Percentiles rank a stretch among this genome's conserved stretches.
phyloP scores from a whole-genome alignment of 75 land plant genomes.

The Picea sitchensis region DNA sequence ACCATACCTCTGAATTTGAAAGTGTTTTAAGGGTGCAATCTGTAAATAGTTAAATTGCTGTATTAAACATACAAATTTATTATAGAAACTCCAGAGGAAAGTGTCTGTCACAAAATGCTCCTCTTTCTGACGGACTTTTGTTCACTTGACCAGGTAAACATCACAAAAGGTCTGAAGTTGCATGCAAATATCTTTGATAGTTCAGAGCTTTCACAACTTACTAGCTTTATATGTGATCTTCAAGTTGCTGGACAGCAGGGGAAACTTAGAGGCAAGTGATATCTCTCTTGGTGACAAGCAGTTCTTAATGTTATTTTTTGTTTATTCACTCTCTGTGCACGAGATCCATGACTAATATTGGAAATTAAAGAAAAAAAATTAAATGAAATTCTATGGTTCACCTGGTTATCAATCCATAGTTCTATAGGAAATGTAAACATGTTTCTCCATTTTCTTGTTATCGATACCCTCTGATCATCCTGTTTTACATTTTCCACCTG shows the following conservation, averaged over 20 bases:
- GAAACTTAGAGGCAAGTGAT: conserved; percentile 54
- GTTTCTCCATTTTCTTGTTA: no score
- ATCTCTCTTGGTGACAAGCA: neutral
- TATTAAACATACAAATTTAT: neutral
- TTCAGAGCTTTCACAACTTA: conserved; percentile 37
- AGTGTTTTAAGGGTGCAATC: neutral
- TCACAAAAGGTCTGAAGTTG: conserved; percentile 64
- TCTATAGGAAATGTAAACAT: no score
- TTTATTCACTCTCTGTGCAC: no score
- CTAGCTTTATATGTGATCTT: conserved; percentile 48
- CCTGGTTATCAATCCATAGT: no score
- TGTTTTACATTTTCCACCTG: no score
- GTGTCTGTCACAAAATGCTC: neutral
- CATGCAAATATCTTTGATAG: conserved; percentile 50
- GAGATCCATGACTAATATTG: no score
- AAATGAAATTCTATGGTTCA: no score
- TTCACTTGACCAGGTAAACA: conserved; percentile 43
- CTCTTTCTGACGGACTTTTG: neutral
- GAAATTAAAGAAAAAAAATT: no score
- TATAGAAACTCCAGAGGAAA: no score
- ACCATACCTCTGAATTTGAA: neutral
- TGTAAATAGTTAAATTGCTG: neutral
- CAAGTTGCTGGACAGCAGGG: conserved; percentile 61
- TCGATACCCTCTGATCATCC: no score
- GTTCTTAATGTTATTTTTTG: no score